phyloP scores from a whole-genome alignment of 2,329 filamentous ascomycete genomes.

The Diaporthe citriasiana region DNA sequence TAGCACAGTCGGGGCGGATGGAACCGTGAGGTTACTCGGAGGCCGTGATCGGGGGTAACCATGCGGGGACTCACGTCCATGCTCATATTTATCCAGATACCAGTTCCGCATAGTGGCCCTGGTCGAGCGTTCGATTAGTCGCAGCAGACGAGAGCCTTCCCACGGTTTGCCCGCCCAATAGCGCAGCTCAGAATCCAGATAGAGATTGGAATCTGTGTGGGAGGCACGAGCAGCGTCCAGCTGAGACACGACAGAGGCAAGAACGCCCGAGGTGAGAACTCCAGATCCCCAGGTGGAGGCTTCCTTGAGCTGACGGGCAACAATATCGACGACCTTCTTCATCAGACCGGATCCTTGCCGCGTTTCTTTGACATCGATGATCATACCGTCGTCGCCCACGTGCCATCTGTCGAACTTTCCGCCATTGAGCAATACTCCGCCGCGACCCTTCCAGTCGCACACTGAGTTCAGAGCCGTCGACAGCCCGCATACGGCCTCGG shows the following conservation, averaged over 20 bases:
- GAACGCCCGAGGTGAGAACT: constrained; percentile 69
- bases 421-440: constrained; percentile 82
- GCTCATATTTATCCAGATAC: constrained; percentile 86
- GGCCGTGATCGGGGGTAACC: constrained; percentile 81
- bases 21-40: constrained; percentile 80
- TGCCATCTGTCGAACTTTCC: constrained; percentile 92
- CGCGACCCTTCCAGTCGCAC: constrained; percentile 92
- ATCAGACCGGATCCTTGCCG: constrained; percentile 83
- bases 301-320: constrained; percentile 87
- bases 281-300: constrained; percentile 89
- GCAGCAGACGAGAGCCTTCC: constrained; percentile 89
- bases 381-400: constrained; percentile 86
- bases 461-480: constrained; percentile 97
- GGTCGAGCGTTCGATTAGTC: constrained; percentile 87
- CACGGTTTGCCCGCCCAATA: constrained; percentile 82
- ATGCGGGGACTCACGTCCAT: constrained; percentile 66
- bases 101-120: constrained; percentile 83
- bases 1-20: constrained; percentile 91
- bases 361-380: constrained; percentile 77
- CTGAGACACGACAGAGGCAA: constrained; percentile 65
- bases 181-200: constrained; percentile 58
- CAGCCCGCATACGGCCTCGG: constrained; percentile 95
- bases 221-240: constrained; percentile 58
- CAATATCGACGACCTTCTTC: constrained; percentile 90
- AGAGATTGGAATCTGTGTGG: constrained; percentile 51